Percentiles rank a stretch among this genome's conserved stretches.
Conservation (phyloP, 2,329 filamentous ascomycete genomes). For the Alternaria arborescens region DNA sequence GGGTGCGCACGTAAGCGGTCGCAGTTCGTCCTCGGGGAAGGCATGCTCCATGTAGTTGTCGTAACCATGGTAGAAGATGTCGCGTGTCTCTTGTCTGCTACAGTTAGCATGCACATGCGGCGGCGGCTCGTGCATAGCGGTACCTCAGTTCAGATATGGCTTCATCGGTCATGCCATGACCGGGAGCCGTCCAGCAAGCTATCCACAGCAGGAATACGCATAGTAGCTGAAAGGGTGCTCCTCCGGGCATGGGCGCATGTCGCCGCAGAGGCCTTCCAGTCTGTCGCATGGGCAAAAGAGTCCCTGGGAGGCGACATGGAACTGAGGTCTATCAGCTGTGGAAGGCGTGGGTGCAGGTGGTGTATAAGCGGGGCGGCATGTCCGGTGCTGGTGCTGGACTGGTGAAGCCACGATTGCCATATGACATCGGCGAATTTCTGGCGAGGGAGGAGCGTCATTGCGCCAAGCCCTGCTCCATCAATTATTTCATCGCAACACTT, state of each 20-base stretch:
- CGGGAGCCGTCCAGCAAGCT: slow-evolving; percentile 45
- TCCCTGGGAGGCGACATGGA: slow-evolving; percentile 47
- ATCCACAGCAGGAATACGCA: slow-evolving; percentile 46
- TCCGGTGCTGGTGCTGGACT: slow-evolving; percentile 6
- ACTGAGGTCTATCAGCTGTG: slow-evolving; percentile 13
- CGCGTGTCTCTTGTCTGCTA: slow-evolving; percentile 57
- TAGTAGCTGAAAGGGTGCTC: slow-evolving; percentile 33
- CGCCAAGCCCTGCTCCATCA: slow-evolving; percentile 22
- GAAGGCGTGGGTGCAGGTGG: slow-evolving; percentile 3
- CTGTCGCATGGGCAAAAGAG: slow-evolving; percentile 49
- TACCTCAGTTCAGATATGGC: slow-evolving; percentile 51
- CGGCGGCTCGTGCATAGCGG: background rate
- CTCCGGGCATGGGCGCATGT: slow-evolving; percentile 34
- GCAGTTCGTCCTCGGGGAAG: slow-evolving; percentile 95
- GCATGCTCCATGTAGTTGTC: slow-evolving; percentile 93
- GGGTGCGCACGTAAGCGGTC: slow-evolving; percentile 83
- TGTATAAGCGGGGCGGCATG: slow-evolving; percentile 12
- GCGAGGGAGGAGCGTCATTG: slow-evolving; percentile 22
- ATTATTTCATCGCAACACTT: slow-evolving; percentile 33
- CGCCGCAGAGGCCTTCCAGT: slow-evolving; percentile 42
- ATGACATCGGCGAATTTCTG: slow-evolving; percentile 12
- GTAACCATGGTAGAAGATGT: slow-evolving; percentile 97
- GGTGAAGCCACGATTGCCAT: slow-evolving; percentile 27
- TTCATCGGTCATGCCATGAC: slow-evolving; percentile 57
- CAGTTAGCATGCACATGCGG: slow-evolving; percentile 16